Base-by-base conservation (phyloP, 1,284 basidiomycete species). In the Phellopilus nigrolimitatus region DNA sequence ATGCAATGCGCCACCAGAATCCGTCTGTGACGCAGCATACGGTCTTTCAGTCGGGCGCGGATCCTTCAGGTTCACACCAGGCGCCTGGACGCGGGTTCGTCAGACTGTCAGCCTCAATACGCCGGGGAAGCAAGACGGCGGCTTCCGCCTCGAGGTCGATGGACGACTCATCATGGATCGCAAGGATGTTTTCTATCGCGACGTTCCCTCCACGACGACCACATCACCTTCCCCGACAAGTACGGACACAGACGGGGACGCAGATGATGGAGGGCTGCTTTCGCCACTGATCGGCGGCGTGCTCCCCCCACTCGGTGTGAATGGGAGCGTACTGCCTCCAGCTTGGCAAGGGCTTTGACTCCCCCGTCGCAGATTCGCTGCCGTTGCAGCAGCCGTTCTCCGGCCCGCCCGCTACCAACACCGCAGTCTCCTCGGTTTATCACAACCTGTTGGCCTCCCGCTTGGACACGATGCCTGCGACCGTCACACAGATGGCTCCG, bases 1-100 rank as follows among this genome's bases (percentile, higher is more conserved):
- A 1, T 90, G 88, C 62, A 59, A 64, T 0, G 74, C 79, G 2
- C 70, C 74, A 30, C 72, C 76, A 0, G 63, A 66, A 33, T 84
- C 84, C 0, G 73, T 78, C 12, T 90, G 88, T 63, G 75, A 84
- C 54, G 61, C 73, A 0, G 66, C 64, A 1, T 89, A 88, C 58
- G 87, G 88, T 1, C 69, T 88, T 38, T 84, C 83, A 2, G 70
- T 93, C 54, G 86, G 82, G 4, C 78, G 91, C 9, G 88, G 88
- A 0, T 72, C 84, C 0, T 93, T 89, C 73, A 63, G 59, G 2
- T 92, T 80, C 68, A 66, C 72, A 1, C 60, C 68, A 1, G 87
- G 86, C 0, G 69, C 65, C 34, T 90, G 88, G 87, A 88, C 86
- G 39, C 74, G 68, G 34, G 68, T 89, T 51, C 65, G 64, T 17